phyloP scores from a whole-genome alignment of 1,139 yeast species.

The Candida sp. region DNA sequence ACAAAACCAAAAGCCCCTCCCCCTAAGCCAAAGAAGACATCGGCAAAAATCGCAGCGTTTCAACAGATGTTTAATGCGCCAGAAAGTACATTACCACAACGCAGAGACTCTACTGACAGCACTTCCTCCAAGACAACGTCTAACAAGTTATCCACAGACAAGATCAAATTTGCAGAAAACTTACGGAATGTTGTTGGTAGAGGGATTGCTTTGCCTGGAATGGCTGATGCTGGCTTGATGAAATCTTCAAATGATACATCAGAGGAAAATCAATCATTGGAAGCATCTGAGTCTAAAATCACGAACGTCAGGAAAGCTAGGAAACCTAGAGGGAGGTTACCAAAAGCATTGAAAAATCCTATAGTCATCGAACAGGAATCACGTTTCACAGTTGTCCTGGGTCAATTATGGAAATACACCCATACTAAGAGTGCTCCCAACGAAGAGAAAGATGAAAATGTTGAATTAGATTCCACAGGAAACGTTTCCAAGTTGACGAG shows the following conservation, averaged over 20 bases:
- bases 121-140: constrained; percentile 4
- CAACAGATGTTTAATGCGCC: constrained; percentile 59
- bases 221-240: constrained; percentile 31
- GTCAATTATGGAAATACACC: constrained; percentile 35
- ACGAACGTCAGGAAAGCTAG: constrained; percentile 44
- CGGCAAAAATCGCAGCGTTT: constrained; percentile 76
- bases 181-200: constrained; percentile 56
- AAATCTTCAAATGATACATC: constrained; percentile 5
- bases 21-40: constrained; percentile 70
- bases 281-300: constrained; percentile 1
- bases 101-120: constrained; percentile 2
- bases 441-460: constrained; percentile 1
- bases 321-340: constrained; percentile 81
- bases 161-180: constrained; percentile 49
- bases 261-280: constrained; percentile 10
- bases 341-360: constrained; percentile 53
- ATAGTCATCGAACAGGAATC: constrained; percentile 29
- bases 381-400: constrained; percentile 27
- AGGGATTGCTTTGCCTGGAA: constrained; percentile 62
- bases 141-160: constrained; percentile 24
- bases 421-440: constrained; percentile 5
- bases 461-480: too few species aligned
- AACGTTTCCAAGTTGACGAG: too few species aligned
- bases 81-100: constrained; percentile 2
- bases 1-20: constrained; percentile 45